These are phyloP conservation scores for Zygoascus meyerae DNA, from an alignment of 1,139 yeast species.

Conservation along the genomic window DNA sequence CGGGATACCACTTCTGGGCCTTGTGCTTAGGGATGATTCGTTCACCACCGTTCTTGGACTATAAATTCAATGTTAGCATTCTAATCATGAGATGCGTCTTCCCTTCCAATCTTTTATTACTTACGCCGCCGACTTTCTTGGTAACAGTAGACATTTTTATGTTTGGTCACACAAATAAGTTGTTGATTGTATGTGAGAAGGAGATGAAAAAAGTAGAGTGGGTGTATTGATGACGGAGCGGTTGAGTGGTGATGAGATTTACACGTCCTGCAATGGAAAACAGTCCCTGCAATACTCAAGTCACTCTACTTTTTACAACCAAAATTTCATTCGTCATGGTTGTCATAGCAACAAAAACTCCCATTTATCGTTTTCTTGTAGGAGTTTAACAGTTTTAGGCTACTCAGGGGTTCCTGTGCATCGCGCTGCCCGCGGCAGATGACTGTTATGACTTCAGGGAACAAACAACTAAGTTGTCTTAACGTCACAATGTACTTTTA, in stretches of 20 bases:
- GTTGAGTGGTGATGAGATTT: conserved; percentile 11
- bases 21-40: conserved; percentile 32
- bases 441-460: too few relatives aligned
- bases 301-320: too few relatives aligned
- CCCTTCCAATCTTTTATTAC: conserved; percentile 15
- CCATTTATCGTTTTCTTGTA: too few relatives aligned
- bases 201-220: conserved; percentile 10
- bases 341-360: too few relatives aligned
- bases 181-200: conserved; percentile 12
- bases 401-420: too few relatives aligned
- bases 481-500: too few relatives aligned
- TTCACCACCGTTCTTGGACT: conserved; percentile 35
- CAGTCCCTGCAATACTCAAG: conserved; percentile 2
- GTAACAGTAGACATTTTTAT: conserved; percentile 33
- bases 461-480: too few relatives aligned
- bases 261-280: background rate
- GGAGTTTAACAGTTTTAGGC: too few relatives aligned
- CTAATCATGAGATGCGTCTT: background rate
- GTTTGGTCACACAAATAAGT: conserved; percentile 12
- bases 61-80: conserved; percentile 10
- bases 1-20: conserved; percentile 90
- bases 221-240: background rate
- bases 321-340: too few relatives aligned
- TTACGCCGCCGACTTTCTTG: conserved; percentile 36
- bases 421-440: too few relatives aligned